phyloP scores from a whole-genome alignment of 2,329 filamentous ascomycete genomes.

The Pseudogymnoascus sp. region DNA sequence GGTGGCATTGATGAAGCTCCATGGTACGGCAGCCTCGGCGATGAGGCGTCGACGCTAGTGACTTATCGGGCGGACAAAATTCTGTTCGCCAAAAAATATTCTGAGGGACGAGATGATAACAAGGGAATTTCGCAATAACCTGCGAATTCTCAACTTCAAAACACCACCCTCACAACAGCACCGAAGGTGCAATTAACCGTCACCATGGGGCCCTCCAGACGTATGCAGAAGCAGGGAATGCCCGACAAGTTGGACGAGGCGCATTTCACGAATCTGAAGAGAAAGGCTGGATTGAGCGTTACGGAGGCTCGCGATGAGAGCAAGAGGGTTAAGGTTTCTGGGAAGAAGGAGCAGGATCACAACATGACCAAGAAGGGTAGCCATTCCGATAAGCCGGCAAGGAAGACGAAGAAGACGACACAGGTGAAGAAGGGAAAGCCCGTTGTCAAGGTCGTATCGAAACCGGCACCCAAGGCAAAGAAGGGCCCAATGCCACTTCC shows the following conservation, averaged over 20 bases:
- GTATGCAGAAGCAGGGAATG: constrained; percentile 91
- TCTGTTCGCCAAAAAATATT: constrained; percentile 8
- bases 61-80: constrained; percentile 8
- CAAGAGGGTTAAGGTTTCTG: constrained; percentile 57
- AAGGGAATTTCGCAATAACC: constrained; percentile 3
- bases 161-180: constrained; percentile 1
- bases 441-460: constrained; percentile 28
- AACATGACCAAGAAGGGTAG: constrained; percentile 30
- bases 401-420: constrained; percentile 30
- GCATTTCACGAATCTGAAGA: constrained; percentile 70
- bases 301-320: constrained; percentile 46
- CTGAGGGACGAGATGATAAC: neutral
- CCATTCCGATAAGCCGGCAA: constrained; percentile 20
- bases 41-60: constrained; percentile 7
- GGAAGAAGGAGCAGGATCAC: constrained; percentile 35
- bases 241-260: constrained; percentile 77
- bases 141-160: constrained; percentile 6
- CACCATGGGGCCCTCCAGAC: constrained; percentile 80
- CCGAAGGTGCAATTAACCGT: constrained; percentile 3
- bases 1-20: constrained; percentile 1
- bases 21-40: constrained; percentile 7
- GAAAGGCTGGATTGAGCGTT: constrained; percentile 68
- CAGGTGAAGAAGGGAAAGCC: constrained; percentile 25
- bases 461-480: constrained; percentile 29
- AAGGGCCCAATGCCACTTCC: constrained; percentile 37